Conservation (phyloP, 768 basidiomycete genomes). For the Pluteus cervinus region DNA sequence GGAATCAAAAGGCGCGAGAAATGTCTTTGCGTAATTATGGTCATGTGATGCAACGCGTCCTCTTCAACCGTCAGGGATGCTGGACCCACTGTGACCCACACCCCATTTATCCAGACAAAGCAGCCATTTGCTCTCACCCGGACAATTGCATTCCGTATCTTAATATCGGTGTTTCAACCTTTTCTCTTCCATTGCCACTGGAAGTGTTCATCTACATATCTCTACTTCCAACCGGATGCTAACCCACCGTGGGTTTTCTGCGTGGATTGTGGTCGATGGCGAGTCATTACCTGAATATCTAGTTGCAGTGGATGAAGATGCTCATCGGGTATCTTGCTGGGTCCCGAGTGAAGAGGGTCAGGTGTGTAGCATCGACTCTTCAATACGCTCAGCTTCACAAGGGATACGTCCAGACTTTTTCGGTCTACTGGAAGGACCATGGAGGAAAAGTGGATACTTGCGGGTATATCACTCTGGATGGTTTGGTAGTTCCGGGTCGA, state of each 20-base stretch:
- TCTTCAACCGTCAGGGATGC: too few species aligned
- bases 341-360: slow-evolving; percentile 57
- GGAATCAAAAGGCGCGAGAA: too few species aligned
- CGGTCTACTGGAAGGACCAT: slow-evolving; percentile 60
- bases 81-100: too few species aligned
- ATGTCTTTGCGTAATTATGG: too few species aligned
- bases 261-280: slow-evolving; percentile 58
- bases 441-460: slow-evolving; percentile 49
- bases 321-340: slow-evolving; percentile 57
- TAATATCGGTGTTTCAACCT: too few species aligned
- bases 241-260: slow-evolving; percentile 56
- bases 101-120: too few species aligned
- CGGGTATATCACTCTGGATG: slow-evolving; percentile 60
- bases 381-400: slow-evolving; percentile 5
- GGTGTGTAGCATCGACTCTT: slow-evolving; percentile 26
- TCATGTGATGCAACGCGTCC: too few species aligned
- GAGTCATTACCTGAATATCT: slow-evolving; percentile 48
- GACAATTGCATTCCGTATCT: too few species aligned
- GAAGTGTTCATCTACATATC: too few species aligned
- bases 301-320: slow-evolving; percentile 37
- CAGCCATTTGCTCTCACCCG: too few species aligned
- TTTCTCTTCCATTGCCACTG: too few species aligned
- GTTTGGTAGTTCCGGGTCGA: slow-evolving; percentile 53
- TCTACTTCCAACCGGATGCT: too few species aligned
- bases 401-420: slow-evolving; percentile 37